A percentile compares a stretch with the other conserved stretches of the same genome.
Evolutionary conservation across 2,329 filamentous ascomycete genomes (phyloP).

Genomic region (Mycosphaerella arachidis): DNA sequence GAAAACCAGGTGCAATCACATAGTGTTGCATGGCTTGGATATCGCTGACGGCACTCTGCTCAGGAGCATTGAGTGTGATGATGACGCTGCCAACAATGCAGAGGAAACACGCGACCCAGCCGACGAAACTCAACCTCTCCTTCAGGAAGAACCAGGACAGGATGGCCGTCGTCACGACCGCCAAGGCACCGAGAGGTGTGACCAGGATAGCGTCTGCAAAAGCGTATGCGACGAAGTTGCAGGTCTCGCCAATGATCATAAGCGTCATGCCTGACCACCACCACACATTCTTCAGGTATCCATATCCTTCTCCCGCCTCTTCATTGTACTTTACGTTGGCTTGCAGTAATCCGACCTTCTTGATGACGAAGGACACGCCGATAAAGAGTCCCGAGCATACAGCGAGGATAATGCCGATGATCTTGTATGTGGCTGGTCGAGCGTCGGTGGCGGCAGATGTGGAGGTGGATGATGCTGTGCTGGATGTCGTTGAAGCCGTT

Average conservation of each 20-base stretch:
- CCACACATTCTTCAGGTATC: slow-evolving; percentile 88
- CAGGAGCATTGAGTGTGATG: slow-evolving; percentile 89
- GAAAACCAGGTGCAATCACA: slow-evolving; percentile 80
- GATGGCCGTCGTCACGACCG: slow-evolving; percentile 87
- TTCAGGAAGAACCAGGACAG: slow-evolving; percentile 93
- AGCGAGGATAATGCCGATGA: slow-evolving; percentile 79
- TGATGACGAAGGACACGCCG: slow-evolving; percentile 88
- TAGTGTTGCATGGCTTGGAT: slow-evolving; percentile 91
- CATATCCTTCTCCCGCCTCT: slow-evolving; percentile 91
- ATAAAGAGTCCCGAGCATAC: slow-evolving; percentile 88
- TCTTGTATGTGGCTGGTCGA: slow-evolving; percentile 66
- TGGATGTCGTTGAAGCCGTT: slow-evolving; percentile 16
- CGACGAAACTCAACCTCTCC: slow-evolving; percentile 89
- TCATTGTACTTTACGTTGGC: slow-evolving; percentile 97
- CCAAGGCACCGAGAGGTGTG: slow-evolving; percentile 83
- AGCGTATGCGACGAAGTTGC: slow-evolving; percentile 95
- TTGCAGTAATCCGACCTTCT: slow-evolving; percentile 84
- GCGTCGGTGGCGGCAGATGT: slow-evolving; percentile 17
- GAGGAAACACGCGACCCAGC: slow-evolving; percentile 91
- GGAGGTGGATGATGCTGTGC: slow-evolving; percentile 22
- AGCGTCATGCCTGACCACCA: slow-evolving; percentile 97
- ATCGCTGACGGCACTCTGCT: slow-evolving; percentile 74
- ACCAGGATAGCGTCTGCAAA: slow-evolving; percentile 96
- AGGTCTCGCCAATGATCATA: slow-evolving; percentile 95
- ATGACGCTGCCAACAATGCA: slow-evolving; percentile 91